phyloP scores from a whole-genome alignment of 805 yeast species.

The Zygosaccharomyces gambellarensis region DNA sequence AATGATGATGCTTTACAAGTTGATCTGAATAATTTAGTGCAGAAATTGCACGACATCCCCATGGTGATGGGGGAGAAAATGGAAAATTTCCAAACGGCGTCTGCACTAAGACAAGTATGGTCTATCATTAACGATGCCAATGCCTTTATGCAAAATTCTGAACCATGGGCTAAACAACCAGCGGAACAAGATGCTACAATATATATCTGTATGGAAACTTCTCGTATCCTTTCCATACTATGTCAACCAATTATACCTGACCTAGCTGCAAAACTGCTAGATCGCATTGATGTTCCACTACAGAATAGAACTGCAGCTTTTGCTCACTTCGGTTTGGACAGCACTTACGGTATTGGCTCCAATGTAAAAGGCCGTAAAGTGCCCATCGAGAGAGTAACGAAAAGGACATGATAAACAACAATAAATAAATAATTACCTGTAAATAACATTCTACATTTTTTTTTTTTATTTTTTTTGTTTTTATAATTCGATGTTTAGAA shows the following conservation, averaged over 20 bases:
- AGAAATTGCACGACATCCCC: conserved; percentile 36
- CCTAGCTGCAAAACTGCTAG: conserved; percentile 51
- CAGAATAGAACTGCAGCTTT: conserved; percentile 40
- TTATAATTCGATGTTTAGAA: conserved; percentile 36
- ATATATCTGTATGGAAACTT: conserved; percentile 61
- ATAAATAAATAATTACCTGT: conserved; percentile 1
- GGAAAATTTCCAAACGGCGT: conserved; percentile 46
- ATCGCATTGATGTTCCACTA: conserved; percentile 52
- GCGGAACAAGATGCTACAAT: conserved; percentile 51
- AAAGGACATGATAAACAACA: background rate
- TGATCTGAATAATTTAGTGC: conserved; percentile 29
- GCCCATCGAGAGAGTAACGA: conserved; percentile 40
- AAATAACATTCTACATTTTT: conserved; percentile 1
- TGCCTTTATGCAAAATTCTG: conserved; percentile 56
- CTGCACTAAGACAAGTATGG: conserved; percentile 59
- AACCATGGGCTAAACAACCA: conserved; percentile 63
- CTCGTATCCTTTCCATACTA: conserved; percentile 61
- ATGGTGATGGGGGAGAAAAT: conserved; percentile 42
- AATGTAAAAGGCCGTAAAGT: conserved; percentile 46
- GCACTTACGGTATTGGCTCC: conserved; percentile 53
- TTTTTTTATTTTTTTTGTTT: too few species aligned
- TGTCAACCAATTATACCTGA: conserved; percentile 71
- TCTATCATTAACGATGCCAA: conserved; percentile 55
- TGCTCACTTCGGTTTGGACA: conserved; percentile 55
- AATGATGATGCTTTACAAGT: conserved; percentile 13